These are phyloP conservation scores for Quercus dentata DNA, from an alignment of 306 rosid species.

Conservation along the genomic window DNA sequence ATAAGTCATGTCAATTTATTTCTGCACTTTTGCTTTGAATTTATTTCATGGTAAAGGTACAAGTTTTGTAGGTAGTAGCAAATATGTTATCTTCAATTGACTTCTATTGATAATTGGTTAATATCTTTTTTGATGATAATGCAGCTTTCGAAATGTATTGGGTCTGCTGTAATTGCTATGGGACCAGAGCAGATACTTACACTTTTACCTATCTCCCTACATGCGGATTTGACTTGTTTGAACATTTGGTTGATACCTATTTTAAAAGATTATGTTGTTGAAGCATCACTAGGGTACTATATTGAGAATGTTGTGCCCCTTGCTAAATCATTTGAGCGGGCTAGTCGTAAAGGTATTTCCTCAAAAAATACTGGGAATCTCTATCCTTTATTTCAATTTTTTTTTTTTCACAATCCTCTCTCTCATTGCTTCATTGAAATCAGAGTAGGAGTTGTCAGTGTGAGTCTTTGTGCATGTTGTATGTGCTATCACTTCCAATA, in stretches of 20 bases:
- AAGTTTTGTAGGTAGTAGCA: background rate
- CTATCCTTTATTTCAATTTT: background rate
- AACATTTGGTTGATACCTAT: constrained; percentile 83
- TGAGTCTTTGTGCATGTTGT: background rate
- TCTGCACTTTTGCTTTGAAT: background rate
- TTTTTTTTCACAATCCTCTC: background rate
- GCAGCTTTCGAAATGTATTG: constrained; percentile 82
- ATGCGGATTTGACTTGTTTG: constrained; percentile 42
- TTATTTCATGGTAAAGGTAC: background rate
- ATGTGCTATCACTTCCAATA: background rate
- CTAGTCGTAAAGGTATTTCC: constrained; percentile 66
- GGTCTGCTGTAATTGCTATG: constrained; percentile 81
- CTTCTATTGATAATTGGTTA: constrained; percentile 15
- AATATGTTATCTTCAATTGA: background rate
- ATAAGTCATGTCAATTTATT: background rate
- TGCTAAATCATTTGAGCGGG: constrained; percentile 73
- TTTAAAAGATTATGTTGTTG: constrained; percentile 61
- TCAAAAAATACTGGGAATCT: background rate
- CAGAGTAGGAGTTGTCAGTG: background rate
- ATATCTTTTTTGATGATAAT: constrained; percentile 14
- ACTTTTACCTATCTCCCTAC: constrained; percentile 64
- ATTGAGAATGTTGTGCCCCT: constrained; percentile 72
- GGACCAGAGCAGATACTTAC: constrained; percentile 78
- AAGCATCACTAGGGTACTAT: constrained; percentile 79
- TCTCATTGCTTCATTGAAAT: background rate